These are phyloP conservation scores for Tilletia horrida DNA, from an alignment of 1,284 basidiomycete species.

Conservation along the genomic window DNA sequence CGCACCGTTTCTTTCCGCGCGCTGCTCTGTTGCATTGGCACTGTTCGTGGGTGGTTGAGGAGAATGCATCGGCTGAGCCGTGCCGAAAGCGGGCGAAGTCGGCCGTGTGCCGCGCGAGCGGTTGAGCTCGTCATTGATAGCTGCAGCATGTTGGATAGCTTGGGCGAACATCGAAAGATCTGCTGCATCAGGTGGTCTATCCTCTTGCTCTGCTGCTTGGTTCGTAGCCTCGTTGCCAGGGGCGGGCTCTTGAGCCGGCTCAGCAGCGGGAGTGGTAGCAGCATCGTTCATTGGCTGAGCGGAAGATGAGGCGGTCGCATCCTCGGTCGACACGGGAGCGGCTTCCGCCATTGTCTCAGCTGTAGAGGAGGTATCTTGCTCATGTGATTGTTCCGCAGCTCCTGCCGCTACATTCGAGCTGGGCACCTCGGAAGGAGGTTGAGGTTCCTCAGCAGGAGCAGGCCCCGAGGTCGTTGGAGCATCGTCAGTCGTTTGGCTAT, in stretches of 20 bases:
- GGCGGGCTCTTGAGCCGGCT: background rate
- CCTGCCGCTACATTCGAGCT: background rate
- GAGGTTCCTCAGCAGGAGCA: background rate
- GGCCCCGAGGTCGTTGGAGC: background rate
- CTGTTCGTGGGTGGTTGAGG: background rate
- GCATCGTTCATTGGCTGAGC: background rate
- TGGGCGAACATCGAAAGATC: background rate
- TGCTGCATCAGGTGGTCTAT: background rate
- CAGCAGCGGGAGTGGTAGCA: background rate
- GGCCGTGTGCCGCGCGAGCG: constrained; percentile 2
- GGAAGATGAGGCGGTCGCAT: background rate
- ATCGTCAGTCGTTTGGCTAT: background rate
- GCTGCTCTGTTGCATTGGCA: background rate
- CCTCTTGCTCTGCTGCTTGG: background rate
- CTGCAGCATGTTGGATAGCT: constrained; percentile 4
- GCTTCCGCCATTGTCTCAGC: too few species aligned
- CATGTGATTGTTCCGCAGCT: background rate
- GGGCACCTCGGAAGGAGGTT: background rate
- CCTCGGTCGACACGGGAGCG: background rate
- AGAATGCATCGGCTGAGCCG: background rate
- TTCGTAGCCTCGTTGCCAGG: background rate
- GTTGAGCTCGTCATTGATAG: constrained; percentile 4
- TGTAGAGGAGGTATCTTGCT: too few species aligned
- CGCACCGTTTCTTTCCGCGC: background rate
- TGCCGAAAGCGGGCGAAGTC: constrained; percentile 9